A percentile compares a stretch with the other conserved stretches of the same genome.
These are phyloP conservation scores for Rhodotorula paludigena DNA, from an alignment of 768 basidiomycete genomes.

Conservation along the genomic window DNA sequence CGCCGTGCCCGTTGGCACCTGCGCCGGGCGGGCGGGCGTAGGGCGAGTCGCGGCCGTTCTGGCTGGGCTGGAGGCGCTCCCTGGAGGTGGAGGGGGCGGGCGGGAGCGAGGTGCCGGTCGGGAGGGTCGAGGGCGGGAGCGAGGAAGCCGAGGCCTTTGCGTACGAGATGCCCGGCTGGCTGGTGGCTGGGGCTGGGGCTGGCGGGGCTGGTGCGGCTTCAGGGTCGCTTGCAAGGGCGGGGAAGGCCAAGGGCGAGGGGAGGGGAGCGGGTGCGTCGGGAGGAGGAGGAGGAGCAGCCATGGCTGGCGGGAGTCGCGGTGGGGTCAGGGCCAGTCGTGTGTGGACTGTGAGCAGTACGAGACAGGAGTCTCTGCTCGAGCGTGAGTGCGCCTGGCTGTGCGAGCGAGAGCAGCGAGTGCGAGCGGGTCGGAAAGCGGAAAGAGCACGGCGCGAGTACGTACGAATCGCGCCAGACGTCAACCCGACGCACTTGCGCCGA, in stretches of 20 bases:
- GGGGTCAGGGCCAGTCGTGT: slow-evolving; percentile 8
- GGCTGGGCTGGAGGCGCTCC: slow-evolving; percentile 8
- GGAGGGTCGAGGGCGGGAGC: slow-evolving; percentile 15
- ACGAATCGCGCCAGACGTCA: too few relatives aligned
- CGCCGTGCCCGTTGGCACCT: background rate
- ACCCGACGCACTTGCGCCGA: too few relatives aligned
- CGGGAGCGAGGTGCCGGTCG: slow-evolving; percentile 21
- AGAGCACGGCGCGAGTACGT: too few relatives aligned
- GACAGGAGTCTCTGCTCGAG: too few relatives aligned
- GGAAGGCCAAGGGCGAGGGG: slow-evolving; percentile 30
- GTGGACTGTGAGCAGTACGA: too few relatives aligned
- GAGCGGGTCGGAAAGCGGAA: too few relatives aligned
- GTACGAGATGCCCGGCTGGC: slow-evolving; percentile 54
- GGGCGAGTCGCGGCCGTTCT: slow-evolving; percentile 22
- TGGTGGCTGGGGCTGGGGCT: slow-evolving; percentile 51
- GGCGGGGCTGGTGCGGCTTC: background rate
- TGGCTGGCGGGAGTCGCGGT: background rate
- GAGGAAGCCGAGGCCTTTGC: slow-evolving; percentile 46
- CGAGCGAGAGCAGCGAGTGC: too few relatives aligned
- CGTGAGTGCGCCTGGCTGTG: too few relatives aligned
- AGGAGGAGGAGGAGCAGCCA: background rate
- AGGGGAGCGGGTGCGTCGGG: background rate
- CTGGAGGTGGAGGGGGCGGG: background rate
- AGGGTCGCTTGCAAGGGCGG: slow-evolving; percentile 1
- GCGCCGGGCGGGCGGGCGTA: slow-evolving; percentile 15